A percentile compares a stretch with the other conserved stretches of the same genome.
Conservation (phyloP, 306 rosid species). For the Prunus mume region DNA sequence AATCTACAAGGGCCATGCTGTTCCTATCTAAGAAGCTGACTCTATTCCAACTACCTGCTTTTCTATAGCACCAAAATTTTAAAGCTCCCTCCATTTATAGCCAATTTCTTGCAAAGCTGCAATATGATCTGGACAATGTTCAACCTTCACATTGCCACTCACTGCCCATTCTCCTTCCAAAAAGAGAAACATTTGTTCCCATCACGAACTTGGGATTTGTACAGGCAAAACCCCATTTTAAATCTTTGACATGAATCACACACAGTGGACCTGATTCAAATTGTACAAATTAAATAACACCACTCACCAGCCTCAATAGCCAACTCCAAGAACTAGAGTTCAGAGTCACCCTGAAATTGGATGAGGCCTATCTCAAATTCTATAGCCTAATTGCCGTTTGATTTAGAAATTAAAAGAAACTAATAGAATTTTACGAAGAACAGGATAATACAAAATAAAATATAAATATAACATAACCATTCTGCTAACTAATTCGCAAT, state of each 20-base stretch:
- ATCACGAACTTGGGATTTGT: background rate
- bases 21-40: too few species aligned
- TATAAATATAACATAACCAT: background rate
- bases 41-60: too few species aligned
- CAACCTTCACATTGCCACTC: background rate
- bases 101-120: background rate
- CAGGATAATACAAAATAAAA: background rate
- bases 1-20: too few species aligned
- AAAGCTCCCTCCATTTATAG: background rate
- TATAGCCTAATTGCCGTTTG: background rate
- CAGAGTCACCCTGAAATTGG: background rate
- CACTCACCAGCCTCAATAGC: background rate
- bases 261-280: background rate
- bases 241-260: background rate
- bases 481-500: background rate
- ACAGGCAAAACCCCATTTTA: background rate
- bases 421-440: background rate
- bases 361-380: background rate
- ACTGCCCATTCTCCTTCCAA: background rate
- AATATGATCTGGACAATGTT: background rate
- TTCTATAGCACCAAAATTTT: too few species aligned
- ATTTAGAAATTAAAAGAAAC: background rate
- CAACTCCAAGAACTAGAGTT: background rate
- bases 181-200: background rate
- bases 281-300: background rate